Evolutionary conservation across 2,329 filamentous ascomycete species (phyloP).

Genomic region (Pseudogymnoascus sp.): DNA sequence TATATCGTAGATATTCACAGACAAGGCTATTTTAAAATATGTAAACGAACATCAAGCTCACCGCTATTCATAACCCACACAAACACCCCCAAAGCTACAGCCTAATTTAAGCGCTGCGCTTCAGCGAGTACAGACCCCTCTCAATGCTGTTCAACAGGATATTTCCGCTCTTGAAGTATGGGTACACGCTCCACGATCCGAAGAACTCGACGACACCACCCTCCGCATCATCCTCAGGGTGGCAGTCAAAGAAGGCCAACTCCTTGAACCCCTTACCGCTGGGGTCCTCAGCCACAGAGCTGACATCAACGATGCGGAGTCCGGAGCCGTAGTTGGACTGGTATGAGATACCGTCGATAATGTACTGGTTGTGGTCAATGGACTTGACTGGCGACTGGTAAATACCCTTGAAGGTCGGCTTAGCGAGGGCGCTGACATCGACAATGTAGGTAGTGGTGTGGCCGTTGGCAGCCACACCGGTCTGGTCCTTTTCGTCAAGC

Average conservation of each 20-base stretch:
- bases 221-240: conserved; percentile 23
- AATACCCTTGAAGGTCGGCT: conserved; percentile 36
- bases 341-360: conserved; percentile 36
- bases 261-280: conserved; percentile 34
- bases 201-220: conserved; percentile 36
- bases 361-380: conserved; percentile 43
- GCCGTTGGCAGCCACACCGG: conserved; percentile 35
- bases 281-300: conserved; percentile 29
- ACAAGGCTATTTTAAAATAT: neutral
- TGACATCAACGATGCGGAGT: conserved; percentile 31
- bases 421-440: conserved; percentile 35
- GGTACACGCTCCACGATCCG: conserved; percentile 37
- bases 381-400: conserved; percentile 33
- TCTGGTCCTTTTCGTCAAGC: conserved; percentile 40
- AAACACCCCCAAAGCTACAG: neutral
- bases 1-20: conserved; percentile 3
- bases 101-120: conserved; percentile 15
- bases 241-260: conserved; percentile 34
- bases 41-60: conserved; percentile 2
- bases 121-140: conserved; percentile 34
- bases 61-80: neutral
- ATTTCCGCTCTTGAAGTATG: conserved; percentile 33
- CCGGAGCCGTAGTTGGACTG: conserved; percentile 46
- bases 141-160: conserved; percentile 35
- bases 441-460: conserved; percentile 46